These are phyloP conservation scores for Fusarium ramigenum DNA, from an alignment of 2,329 filamentous ascomycete genomes.

Conservation along the genomic window DNA sequence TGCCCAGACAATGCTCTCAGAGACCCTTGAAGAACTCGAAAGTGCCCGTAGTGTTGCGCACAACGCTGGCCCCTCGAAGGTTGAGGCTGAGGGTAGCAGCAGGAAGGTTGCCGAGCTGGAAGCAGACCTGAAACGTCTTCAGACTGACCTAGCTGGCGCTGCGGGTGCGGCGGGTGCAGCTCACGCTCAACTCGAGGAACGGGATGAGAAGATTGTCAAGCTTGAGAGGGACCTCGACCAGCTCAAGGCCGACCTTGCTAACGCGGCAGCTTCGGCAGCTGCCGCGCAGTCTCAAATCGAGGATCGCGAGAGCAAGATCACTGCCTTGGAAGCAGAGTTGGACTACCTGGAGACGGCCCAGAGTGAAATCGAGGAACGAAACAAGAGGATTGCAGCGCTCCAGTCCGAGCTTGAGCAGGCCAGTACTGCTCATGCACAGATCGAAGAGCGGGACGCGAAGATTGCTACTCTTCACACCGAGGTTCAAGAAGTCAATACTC, in stretches of 20 bases:
- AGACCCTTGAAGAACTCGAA: constrained; percentile 60
- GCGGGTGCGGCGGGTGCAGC: constrained; percentile 38
- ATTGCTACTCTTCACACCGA: constrained; percentile 25
- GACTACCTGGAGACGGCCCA: constrained; percentile 27
- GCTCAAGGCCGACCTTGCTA: constrained; percentile 32
- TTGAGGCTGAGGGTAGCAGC: constrained; percentile 45
- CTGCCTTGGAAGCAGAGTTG: constrained; percentile 31
- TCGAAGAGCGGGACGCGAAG: constrained; percentile 30
- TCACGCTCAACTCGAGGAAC: constrained; percentile 46
- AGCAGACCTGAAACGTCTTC: constrained; percentile 48
- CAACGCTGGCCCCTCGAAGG: constrained; percentile 34
- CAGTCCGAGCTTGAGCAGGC: constrained; percentile 48
- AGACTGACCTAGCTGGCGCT: constrained; percentile 31
- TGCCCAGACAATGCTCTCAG: constrained; percentile 59
- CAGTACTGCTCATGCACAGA: constrained; percentile 5
- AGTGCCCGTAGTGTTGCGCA: constrained; percentile 39
- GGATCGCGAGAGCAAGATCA: constrained; percentile 37
- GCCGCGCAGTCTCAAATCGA: constrained; percentile 30
- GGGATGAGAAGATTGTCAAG: constrained; percentile 51
- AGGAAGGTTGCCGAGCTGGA: constrained; percentile 54
- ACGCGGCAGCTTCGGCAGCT: constrained; percentile 6
- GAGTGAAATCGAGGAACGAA: constrained; percentile 32
- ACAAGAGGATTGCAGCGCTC: constrained; percentile 29
- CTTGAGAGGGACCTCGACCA: constrained; percentile 48
- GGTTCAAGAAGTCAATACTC: constrained; percentile 22